phyloP scores from a whole-genome alignment of 495 filamentous ascomycete genomes.

The Lindgomyces ingoldianus region DNA sequence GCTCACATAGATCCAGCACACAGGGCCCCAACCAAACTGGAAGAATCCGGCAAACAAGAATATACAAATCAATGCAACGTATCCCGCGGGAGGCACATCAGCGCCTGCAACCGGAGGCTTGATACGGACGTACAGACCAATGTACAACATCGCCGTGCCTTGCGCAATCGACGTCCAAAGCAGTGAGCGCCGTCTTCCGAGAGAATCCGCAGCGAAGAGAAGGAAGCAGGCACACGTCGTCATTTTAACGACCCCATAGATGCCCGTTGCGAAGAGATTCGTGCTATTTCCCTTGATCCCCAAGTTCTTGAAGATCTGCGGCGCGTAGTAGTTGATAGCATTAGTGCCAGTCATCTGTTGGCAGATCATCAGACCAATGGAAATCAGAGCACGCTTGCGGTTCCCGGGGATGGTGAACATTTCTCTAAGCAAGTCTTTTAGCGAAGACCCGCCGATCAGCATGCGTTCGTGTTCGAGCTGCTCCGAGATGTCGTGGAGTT shows the following conservation, averaged over 20 bases:
- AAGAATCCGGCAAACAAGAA: slow-evolving; percentile 44
- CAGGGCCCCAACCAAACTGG: slow-evolving; percentile 43
- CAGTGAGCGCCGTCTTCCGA: slow-evolving; percentile 69
- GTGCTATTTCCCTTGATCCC: slow-evolving; percentile 56
- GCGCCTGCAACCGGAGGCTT: slow-evolving; percentile 57
- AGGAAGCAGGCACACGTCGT: slow-evolving; percentile 61
- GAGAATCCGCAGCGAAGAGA: slow-evolving; percentile 68
- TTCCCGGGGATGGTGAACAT: slow-evolving; percentile 71
- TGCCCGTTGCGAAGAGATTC: slow-evolving; percentile 61
- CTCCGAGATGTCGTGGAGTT: slow-evolving; percentile 65
- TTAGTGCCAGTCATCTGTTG: slow-evolving; percentile 72
- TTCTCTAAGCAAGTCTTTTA: slow-evolving; percentile 67
- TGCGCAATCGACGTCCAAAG: slow-evolving; percentile 74
- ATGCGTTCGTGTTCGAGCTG: slow-evolving; percentile 71
- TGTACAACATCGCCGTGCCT: slow-evolving; percentile 73
- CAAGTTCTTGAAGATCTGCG: slow-evolving; percentile 67
- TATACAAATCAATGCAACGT: slow-evolving; percentile 42
- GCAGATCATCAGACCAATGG: slow-evolving; percentile 66
- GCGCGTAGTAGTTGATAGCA: slow-evolving; percentile 61
- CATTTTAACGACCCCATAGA: slow-evolving; percentile 66
- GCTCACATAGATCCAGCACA: slow-evolving; percentile 46
- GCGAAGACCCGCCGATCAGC: slow-evolving; percentile 60
- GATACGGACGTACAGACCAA: slow-evolving; percentile 76
- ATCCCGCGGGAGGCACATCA: slow-evolving; percentile 35
- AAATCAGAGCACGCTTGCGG: slow-evolving; percentile 61